Base-by-base conservation (phyloP, 495 filamentous ascomycete species). In the Amphirosellinia nigrospora region DNA sequence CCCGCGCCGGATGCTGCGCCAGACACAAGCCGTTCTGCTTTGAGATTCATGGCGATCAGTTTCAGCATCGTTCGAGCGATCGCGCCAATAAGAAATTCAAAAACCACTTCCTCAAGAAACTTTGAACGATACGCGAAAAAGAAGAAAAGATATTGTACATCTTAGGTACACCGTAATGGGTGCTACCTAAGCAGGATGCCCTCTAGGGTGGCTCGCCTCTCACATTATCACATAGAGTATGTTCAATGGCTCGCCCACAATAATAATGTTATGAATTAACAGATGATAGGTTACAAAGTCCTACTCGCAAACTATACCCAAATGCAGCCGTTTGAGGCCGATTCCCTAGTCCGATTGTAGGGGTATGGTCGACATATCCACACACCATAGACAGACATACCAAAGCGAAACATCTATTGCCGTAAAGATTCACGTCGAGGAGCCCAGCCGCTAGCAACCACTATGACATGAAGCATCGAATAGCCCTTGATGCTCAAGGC, bases 1-100 rank as follows among this genome's bases (percentile, higher is more conserved):
- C 88, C 91, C 6, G 84, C 81, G 2, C 64, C 45, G 26, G 70
- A 66, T 26, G 76, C 45, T 36, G 64, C 36, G 63, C 69, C n/a
- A 45, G 68, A 4, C 73, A 46, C 10, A 70, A 81, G 70, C 77
- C 75, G 68, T 74, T 98, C 74, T 85, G 91, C 4, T 97, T 98
- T 73, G 94, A 98, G 79, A 82, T 98, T 1, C 90, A 94, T 72
- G 96, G 96, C 19, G 91, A 91, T 69, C 92, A 95, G 73, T 96
- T 98, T 75, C 86, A 92, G 84, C 90, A 89, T 73, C 86, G 93
- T 36, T 89, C 95, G 11, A 89, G 91, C 8, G 94, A 98, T 75
- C 83, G 96, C 43, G 93, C 92, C 38, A 94, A 91, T 71, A 95
- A 91, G 83, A 97, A 98, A 80, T 95, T 97, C 80, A 97, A 96